Conservation (phyloP, 2,329 filamentous ascomycete species). For the Aspergillus ustus region DNA sequence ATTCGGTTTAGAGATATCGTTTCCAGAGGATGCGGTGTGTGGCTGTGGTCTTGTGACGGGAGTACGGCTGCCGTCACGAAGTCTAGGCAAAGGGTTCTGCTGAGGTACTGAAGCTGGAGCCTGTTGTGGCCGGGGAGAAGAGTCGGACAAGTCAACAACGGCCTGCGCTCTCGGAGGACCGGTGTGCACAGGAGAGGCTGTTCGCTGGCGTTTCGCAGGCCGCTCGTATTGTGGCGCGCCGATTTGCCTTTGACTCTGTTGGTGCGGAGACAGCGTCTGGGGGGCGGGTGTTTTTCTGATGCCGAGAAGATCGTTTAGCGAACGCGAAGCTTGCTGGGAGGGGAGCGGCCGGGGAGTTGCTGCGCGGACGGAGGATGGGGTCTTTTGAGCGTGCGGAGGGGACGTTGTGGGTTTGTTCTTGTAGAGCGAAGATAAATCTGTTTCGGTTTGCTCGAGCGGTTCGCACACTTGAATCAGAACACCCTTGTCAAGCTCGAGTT, state of each 20-base stretch:
- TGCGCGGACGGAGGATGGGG: conserved; percentile 51
- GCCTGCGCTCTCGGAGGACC: conserved; percentile 15
- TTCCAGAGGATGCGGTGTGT: background rate
- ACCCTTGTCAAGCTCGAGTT: conserved; percentile 76
- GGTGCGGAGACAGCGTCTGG: conserved; percentile 71
- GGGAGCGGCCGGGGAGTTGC: conserved; percentile 28
- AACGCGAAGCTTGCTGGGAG: conserved; percentile 55
- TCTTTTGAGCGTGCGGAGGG: conserved; percentile 32
- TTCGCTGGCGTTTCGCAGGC: conserved; percentile 40
- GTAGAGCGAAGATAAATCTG: conserved; percentile 76
- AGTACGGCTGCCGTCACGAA: background rate
- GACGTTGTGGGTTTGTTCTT: conserved; percentile 58
- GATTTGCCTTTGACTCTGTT: conserved; percentile 40
- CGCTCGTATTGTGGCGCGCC: conserved; percentile 28
- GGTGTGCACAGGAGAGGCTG: conserved; percentile 20
- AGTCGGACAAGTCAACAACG: conserved; percentile 31
- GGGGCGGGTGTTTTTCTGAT: conserved; percentile 67
- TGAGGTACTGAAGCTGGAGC: background rate
- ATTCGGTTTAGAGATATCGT: background rate
- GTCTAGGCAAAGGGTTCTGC: background rate
- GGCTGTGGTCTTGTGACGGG: background rate
- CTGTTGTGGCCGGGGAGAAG: background rate
- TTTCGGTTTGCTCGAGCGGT: conserved; percentile 70
- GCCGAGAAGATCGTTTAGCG: conserved; percentile 67
- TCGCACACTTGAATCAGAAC: conserved; percentile 82